These are phyloP conservation scores for Colletotrichum tofieldiae DNA, from an alignment of 2,329 filamentous ascomycete species.

Conservation along the genomic window DNA sequence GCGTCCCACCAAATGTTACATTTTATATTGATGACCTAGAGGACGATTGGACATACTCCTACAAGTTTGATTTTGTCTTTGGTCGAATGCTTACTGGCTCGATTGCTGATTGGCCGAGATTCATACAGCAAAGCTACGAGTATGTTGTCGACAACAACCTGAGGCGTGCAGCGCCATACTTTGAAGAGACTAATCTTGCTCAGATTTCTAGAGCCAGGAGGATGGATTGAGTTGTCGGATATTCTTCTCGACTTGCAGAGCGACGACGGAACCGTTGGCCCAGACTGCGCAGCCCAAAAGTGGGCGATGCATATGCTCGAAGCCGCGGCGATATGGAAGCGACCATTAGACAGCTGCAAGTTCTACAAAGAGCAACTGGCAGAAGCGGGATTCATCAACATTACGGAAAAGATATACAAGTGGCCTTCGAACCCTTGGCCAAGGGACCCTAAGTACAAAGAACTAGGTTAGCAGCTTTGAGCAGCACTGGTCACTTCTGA, in stretches of 20 bases:
- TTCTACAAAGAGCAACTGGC: constrained; percentile 58
- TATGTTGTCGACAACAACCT: constrained; percentile 22
- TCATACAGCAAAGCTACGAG: constrained; percentile 56
- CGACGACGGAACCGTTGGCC: constrained; percentile 58
- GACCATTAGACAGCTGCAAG: constrained; percentile 49
- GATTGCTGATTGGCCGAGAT: constrained; percentile 54
- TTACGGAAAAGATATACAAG: constrained; percentile 63
- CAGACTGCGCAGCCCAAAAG: constrained; percentile 49
- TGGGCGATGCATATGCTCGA: constrained; percentile 53
- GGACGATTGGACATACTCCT: constrained; percentile 56
- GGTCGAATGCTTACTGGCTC: constrained; percentile 56
- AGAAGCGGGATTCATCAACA: constrained; percentile 68
- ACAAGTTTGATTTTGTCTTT: constrained; percentile 60
- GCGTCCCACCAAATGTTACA: constrained; percentile 64
- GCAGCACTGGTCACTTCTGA: not conserved
- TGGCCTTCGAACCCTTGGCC: constrained; percentile 69
- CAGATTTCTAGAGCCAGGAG: constrained; percentile 58
- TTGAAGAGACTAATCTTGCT: not conserved
- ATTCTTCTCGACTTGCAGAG: constrained; percentile 56
- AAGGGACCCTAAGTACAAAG: constrained; percentile 65
- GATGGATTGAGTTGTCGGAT: constrained; percentile 62
- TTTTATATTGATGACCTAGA: constrained; percentile 64
- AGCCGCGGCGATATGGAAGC: constrained; percentile 49
- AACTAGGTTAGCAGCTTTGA: constrained; percentile 57
- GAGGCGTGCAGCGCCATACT: not conserved